Evolutionary conservation across 2,329 filamentous ascomycete genomes (phyloP).

Genomic region (Trematosphaeria pertusa): DNA sequence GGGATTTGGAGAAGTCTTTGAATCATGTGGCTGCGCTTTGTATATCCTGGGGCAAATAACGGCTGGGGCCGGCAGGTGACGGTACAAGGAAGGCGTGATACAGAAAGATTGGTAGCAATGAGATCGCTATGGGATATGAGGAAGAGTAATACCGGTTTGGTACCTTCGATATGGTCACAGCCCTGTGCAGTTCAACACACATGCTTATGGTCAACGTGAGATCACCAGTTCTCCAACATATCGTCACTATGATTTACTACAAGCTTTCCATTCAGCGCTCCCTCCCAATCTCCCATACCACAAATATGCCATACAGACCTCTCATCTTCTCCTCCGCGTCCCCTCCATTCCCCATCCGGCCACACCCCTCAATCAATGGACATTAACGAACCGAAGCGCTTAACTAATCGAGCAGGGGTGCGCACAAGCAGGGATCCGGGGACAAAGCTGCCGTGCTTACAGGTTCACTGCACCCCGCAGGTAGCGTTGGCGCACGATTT

Average conservation of each 20-base stretch:
- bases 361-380: conserved; percentile 16
- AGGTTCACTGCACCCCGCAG: conserved; percentile 8
- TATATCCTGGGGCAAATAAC: neutral
- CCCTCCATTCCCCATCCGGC: conserved; percentile 1
- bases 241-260: too few relatives aligned
- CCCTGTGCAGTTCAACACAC: neutral
- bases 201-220: too few relatives aligned
- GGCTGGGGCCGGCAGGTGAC: neutral
- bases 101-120: conserved; percentile 3
- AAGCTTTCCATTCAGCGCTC: too few relatives aligned
- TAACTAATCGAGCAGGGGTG: neutral
- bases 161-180: neutral
- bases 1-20: conserved; percentile 1
- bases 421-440: neutral
- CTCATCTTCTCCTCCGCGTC: neutral
- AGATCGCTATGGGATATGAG: neutral
- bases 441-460: conserved; percentile 1
- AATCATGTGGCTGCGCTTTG: conserved; percentile 6
- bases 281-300: neutral
- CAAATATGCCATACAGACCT: neutral
- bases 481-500: conserved; percentile 1
- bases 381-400: conserved; percentile 23
- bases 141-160: neutral
- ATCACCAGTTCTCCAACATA: too few relatives aligned
- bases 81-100: neutral